Evolutionary conservation across 2,329 filamentous ascomycete species (phyloP).

Genomic region (Fusarium odoratissimum): DNA sequence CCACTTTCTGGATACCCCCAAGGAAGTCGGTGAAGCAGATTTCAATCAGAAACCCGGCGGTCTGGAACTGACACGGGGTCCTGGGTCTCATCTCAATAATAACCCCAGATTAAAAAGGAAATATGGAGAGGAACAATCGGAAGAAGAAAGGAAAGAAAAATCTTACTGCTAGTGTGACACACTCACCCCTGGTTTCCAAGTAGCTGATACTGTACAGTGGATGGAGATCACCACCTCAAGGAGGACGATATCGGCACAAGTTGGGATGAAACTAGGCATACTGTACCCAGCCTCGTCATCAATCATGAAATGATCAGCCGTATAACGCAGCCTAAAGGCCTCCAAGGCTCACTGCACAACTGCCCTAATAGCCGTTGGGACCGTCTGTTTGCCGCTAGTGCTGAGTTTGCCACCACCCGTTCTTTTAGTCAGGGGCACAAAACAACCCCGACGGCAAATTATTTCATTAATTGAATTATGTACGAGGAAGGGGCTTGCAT

Average conservation of each 20-base stretch:
- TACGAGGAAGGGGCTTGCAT: constrained; percentile 24
- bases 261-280: constrained; percentile 11
- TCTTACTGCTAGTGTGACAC: constrained; percentile 21
- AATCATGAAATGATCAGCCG: not conserved
- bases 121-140: constrained; percentile 20
- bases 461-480: not conserved
- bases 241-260: not conserved
- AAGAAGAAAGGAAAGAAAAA: constrained; percentile 27
- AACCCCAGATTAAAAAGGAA: constrained; percentile 40
- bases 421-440: constrained; percentile 43
- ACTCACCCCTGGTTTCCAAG: constrained; percentile 8
- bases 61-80: constrained; percentile 35
- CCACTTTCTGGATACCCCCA: constrained; percentile 10
- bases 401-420: constrained; percentile 44
- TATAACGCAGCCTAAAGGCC: not conserved
- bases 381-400: constrained; percentile 39
- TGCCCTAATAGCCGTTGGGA: constrained; percentile 41
- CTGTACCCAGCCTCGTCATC: constrained; percentile 26
- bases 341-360: not conserved
- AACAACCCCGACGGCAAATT: constrained; percentile 3
- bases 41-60: constrained; percentile 33
- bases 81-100: constrained; percentile 11
- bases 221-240: constrained; percentile 1
- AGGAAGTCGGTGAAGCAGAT: constrained; percentile 41
- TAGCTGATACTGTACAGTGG: not conserved